Evolutionary conservation across 179 eudicot species (phyloP), one percentile per base, ranked within the genome.

Genomic region (Camellia oleifera): DNA sequence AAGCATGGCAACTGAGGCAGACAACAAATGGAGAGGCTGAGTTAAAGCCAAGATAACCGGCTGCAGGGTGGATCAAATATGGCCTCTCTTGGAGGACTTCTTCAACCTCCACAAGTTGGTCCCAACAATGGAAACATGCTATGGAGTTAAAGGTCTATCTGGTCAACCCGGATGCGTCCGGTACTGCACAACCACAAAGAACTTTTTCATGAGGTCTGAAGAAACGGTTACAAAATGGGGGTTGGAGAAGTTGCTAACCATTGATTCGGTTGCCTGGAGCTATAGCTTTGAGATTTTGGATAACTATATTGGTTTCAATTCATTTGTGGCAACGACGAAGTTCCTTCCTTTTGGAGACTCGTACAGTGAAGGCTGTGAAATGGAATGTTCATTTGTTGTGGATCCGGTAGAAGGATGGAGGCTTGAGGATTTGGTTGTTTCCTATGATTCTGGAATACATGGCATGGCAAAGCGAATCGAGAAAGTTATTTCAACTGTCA

Each of bases 311-410:
- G 76, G 18, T 14, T 72, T 72, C 61, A 72, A 26, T n/a, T 74
- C 65, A 11, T 13, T 56, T 5, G 0, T 12, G 14, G 45, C 46
- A 3, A 14, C 50, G 1, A 15, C 32, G 77, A 56, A 74, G 15
- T 32, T 56, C 13, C 56, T 7, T 7, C 48, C 65, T 74, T 15
- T 7, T 56, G 50, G 32, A 26, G 23, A 20, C 7, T 7, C 64
- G 11, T 23, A 56, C 7, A 13, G 64, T 6, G 48, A 56, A 56
- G 64, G 61, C 2, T 72, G 45, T 12, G 18, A 52, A 72, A 14
- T 72, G 23, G 62, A 18, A 12, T 53, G 62, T 44, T 52, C 76
- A 50, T 72, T 72, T 72, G 62, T 72, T 72, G 61, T 72, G 60
- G 23, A 53, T 56, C 64, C 77, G 32, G 63, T 32, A 3, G 64